phyloP scores from a whole-genome alignment of 257 asterid species.

The Mitragyna speciosa region DNA sequence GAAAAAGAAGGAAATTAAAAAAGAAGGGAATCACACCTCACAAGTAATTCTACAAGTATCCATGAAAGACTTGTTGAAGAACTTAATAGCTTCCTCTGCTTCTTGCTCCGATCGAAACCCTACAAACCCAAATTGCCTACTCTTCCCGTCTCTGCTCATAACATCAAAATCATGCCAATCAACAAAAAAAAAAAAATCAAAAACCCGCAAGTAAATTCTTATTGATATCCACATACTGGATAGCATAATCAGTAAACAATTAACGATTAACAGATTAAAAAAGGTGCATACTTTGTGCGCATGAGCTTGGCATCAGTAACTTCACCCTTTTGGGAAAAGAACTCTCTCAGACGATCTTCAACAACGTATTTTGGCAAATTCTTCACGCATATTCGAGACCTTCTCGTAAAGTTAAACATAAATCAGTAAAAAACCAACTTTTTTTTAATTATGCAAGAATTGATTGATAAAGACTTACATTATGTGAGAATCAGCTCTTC shows the following conservation, averaged over 20 bases:
- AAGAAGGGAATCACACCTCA: constrained; percentile 50
- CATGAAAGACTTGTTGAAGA: constrained; percentile 68
- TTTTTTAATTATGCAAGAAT: background rate
- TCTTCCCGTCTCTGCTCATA: constrained; percentile 78
- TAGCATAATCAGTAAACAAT: background rate
- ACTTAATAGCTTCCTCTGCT: constrained; percentile 63
- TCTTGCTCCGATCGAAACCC: constrained; percentile 78
- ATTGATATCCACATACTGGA: background rate
- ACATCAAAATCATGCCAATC: background rate
- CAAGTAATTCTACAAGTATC: constrained; percentile 68
- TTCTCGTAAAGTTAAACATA: constrained; percentile 13
- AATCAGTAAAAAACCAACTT: background rate
- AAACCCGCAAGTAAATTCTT: background rate
- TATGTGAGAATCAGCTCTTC: background rate
- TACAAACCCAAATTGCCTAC: constrained; percentile 83
- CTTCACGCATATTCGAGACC: constrained; percentile 88
- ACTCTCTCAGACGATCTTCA: constrained; percentile 78
- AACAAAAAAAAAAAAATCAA: background rate
- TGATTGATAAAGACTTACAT: constrained; percentile 2
- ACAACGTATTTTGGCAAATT: constrained; percentile 72
- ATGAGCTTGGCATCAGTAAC: constrained; percentile 90
- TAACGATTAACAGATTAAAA: background rate
- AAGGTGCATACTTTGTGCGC: constrained; percentile 66
- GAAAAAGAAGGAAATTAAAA: background rate
- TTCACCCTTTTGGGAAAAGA: constrained; percentile 90